Percentiles rank a stretch among this genome's conserved stretches.
Evolutionary conservation across 163 green algal species (phyloP).

Genomic region (Picocystis sp.): DNA sequence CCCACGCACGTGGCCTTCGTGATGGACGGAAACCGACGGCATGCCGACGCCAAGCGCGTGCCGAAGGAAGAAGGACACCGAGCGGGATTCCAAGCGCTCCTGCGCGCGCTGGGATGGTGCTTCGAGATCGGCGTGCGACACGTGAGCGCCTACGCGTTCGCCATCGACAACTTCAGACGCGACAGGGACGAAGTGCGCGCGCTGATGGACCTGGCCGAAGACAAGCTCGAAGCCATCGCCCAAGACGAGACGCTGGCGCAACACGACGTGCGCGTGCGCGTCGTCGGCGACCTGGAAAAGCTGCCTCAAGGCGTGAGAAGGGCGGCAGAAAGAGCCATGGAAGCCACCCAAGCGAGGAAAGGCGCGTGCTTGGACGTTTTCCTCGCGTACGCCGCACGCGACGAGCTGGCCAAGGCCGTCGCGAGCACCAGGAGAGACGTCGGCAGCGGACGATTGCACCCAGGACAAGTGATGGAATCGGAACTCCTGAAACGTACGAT

Average conservation of each 20-base stretch:
- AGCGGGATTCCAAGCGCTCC: constrained; percentile 16
- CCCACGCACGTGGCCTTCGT: constrained; percentile 74
- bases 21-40: constrained; percentile 89
- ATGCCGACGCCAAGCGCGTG: constrained; percentile 35
- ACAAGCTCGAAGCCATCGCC: constrained; percentile 48
- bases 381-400: too few relatives aligned
- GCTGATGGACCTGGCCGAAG: constrained; percentile 65
- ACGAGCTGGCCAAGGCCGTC: too few relatives aligned
- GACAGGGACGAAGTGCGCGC: constrained; percentile 46
- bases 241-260: constrained; percentile 20
- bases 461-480: constrained; percentile 15
- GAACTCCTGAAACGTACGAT: background rate
- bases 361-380: constrained; percentile 17
- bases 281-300: constrained; percentile 59
- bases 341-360: constrained; percentile 23
- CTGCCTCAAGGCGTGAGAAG: constrained; percentile 42
- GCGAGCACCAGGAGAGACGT: too few relatives aligned
- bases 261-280: constrained; percentile 43
- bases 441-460: background rate
- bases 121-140: constrained; percentile 58
- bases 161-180: constrained; percentile 81
- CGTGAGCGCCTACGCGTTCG: constrained; percentile 83
- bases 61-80: constrained; percentile 35
- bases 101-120: constrained; percentile 71
- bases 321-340: constrained; percentile 45